phyloP scores from a whole-genome alignment of 345 rosid genomes.

The Pistacia atlantica region DNA sequence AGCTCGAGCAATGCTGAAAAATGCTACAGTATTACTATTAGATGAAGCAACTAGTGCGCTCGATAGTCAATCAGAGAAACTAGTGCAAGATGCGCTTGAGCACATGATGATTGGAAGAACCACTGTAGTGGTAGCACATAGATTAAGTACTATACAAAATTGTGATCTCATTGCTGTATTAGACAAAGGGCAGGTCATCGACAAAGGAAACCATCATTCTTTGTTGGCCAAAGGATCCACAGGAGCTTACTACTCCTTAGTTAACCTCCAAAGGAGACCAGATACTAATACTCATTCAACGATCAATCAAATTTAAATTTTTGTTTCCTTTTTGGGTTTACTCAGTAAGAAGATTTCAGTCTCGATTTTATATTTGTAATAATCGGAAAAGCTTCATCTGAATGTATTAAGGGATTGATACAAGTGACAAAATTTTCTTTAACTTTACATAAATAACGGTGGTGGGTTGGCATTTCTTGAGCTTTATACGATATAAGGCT shows the following conservation, averaged over 20 bases:
- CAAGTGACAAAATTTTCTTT: no score
- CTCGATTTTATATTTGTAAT: no score
- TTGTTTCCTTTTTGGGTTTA: no score
- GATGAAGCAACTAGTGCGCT: conserved; percentile 50
- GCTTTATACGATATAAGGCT: no score
- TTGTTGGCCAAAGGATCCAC: conserved; percentile 49
- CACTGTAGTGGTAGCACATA: conserved; percentile 64
- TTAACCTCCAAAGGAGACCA: conserved; percentile 41
- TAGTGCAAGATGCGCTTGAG: conserved; percentile 67
- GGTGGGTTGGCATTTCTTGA: no score
- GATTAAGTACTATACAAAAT: conserved; percentile 58
- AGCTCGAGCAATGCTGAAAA: conserved; percentile 58
- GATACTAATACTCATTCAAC: no score
- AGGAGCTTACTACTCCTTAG: conserved; percentile 63
- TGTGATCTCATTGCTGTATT: conserved; percentile 60
- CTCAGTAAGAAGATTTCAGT: no score
- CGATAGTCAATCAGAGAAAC: conserved; percentile 61
- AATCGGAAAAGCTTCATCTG: no score
- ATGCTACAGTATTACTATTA: no score
- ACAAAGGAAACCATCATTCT: conserved; percentile 59
- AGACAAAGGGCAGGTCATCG: conserved; percentile 57
- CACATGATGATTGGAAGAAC: conserved; percentile 69
- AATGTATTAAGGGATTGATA: no score
- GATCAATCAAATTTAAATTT: no score
- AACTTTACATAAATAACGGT: no score